These are phyloP conservation scores for Colletotrichum destructivum DNA, from an alignment of 2,329 filamentous ascomycete species.

Conservation along the genomic window DNA sequence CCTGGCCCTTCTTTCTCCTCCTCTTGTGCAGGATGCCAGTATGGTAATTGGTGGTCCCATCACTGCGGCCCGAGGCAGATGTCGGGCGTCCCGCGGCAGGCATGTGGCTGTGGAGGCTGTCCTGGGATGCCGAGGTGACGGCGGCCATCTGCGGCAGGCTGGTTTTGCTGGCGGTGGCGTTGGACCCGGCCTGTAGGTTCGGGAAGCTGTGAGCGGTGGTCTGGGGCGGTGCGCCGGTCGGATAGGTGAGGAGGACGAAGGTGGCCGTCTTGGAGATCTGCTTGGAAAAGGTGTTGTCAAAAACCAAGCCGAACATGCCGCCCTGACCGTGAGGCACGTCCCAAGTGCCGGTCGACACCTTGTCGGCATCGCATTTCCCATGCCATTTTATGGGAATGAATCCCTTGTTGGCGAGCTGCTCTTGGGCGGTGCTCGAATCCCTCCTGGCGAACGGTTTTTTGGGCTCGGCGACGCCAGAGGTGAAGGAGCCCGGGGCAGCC, in stretches of 20 bases:
- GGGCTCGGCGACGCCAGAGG: constrained; percentile 58
- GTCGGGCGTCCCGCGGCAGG: constrained; percentile 57
- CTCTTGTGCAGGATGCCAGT: constrained; percentile 91
- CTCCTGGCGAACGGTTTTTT: constrained; percentile 68
- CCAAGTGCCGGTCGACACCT: constrained; percentile 91
- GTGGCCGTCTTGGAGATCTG: constrained; percentile 94
- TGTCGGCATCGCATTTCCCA: constrained; percentile 96
- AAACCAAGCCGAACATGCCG: constrained; percentile 96
- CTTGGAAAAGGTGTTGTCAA: constrained; percentile 99
- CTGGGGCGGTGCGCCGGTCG: constrained; percentile 84
- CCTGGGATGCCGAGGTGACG: constrained; percentile 68
- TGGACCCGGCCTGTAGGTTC: constrained; percentile 62
- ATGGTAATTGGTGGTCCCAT: constrained; percentile 74
- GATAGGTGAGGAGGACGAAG: constrained; percentile 94
- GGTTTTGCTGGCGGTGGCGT: constrained; percentile 58
- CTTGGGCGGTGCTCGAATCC: constrained; percentile 72
- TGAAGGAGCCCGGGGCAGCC: constrained; percentile 64
- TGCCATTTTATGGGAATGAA: constrained; percentile 85
- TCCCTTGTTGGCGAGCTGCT: constrained; percentile 76
- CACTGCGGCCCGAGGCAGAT: constrained; percentile 68
- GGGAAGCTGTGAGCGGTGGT: constrained; percentile 77
- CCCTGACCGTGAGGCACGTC: constrained; percentile 82
- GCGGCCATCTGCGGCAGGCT: constrained; percentile 65
- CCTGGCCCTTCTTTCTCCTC: constrained; percentile 92
- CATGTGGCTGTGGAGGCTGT: constrained; percentile 72